phyloP scores from a whole-genome alignment of 2,329 filamentous ascomycete species.

The Pyrenophora tritici-repentis region DNA sequence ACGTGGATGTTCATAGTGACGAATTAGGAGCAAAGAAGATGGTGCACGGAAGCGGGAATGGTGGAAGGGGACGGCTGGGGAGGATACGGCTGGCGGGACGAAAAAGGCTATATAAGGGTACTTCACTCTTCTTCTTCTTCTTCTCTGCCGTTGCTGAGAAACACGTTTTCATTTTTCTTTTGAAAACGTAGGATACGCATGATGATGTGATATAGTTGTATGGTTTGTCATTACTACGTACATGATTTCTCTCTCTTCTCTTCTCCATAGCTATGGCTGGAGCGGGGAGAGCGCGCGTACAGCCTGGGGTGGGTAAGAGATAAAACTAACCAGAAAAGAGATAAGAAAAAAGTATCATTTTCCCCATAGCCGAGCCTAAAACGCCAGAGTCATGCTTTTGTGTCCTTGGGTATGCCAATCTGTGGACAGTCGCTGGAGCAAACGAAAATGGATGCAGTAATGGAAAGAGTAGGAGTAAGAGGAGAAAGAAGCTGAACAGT shows the following conservation, averaged over 20 bases:
- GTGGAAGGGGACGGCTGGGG: too few species aligned
- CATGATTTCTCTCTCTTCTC: too few species aligned
- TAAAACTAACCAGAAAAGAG: neutral
- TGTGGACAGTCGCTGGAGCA: conserved; percentile 1
- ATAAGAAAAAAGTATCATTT: neutral
- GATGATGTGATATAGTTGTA: too few species aligned
- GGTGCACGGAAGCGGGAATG: too few species aligned
- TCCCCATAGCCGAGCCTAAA: neutral
- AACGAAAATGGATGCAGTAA: neutral
- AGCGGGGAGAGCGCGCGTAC: too few species aligned
- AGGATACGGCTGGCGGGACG: too few species aligned
- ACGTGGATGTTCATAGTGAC: neutral
- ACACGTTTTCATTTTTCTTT: too few species aligned
- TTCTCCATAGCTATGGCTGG: too few species aligned
- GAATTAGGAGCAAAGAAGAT: neutral
- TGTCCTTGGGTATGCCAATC: conserved; percentile 10
- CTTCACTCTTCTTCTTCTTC: too few species aligned
- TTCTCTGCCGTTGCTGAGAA: too few species aligned
- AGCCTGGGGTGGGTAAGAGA: neutral
- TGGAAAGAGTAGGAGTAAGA: neutral
- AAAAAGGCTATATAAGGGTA: too few species aligned
- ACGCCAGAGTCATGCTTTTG: conserved; percentile 13
- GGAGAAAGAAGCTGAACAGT: neutral
- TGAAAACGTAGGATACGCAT: too few species aligned
- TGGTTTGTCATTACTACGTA: neutral